Base-by-base conservation (phyloP, 2,329 filamentous ascomycete genomes). In the Colletotrichum eleusines region DNA sequence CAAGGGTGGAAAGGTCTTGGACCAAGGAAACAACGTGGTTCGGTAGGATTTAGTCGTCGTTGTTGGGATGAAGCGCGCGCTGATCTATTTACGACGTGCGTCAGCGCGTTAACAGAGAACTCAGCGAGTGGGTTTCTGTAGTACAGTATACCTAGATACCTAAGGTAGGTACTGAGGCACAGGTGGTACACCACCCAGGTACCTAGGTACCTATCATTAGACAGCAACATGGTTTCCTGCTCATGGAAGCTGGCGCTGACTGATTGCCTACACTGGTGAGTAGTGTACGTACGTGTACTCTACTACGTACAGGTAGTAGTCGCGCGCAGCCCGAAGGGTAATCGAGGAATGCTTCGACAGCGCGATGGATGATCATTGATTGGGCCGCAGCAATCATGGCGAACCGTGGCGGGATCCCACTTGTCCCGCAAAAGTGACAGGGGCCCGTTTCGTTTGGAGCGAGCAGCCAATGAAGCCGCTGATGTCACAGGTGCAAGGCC, bases 401-500 rank as follows among this genome's bases (percentile, higher is more conserved):
- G 57, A 67, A 57, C 63, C 33, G 40, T 46, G 63, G 42, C 63
- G 63, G 68, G 59, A 44, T 26, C 50, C 68, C 57, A 53, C 46
- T 33, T 58, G 64, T 51, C 68, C 67, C 57, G 63, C 67, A 26
- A 6, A 28, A 28, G 26, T n/a, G 50, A 42, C 72, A 73, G 61
- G 72, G 72, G 72, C 35, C 33, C 18, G 72, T 73, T 73, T 73
- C 72, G 72, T 70, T 72, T 68, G 55, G 48, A 48, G 63, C 35
- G 54, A 65, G 23, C 26, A 42, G 71, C 78, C 77, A 79, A 77
- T 77, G 63, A 76, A 79, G 79, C 78, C 79, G 75, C 78, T 80
- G 78, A 80, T 80, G 79, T 80, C 78, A 80, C 60, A 70, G 26
- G 38, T 55, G 53, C 67, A 63, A 46, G 58, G 50, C 46, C 40